Evolutionary conservation across 257 asterid genomes (phyloP), one percentile per base, ranked within the genome.

Genomic region (Solanum stenotomum): DNA sequence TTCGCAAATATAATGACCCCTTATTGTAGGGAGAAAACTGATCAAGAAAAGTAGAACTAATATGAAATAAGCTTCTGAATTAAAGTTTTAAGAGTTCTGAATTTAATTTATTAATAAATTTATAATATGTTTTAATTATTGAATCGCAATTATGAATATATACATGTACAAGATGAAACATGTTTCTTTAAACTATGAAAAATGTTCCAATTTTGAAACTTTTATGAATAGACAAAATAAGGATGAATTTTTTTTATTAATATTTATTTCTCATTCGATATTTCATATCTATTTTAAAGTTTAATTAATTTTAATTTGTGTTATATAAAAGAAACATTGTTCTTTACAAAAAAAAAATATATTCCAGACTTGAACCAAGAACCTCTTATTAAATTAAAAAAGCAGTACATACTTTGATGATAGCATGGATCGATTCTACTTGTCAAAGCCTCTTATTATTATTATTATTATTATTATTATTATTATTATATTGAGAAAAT

Each of bases 251-350:
- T 20, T 56, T 18, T 6, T 6, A 14, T 56, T 56, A 18, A 18
- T 56, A 56, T 18, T 18, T 6, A 56, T 18, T 18, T 18, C 4
- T 6, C 4, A 56, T 56, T 18, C 1, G 10, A 52, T 52, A 52
- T 52, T 16, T 52, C 3, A 56, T 18, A 56, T 0, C 0, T 56
- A 0, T 6, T 18, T 56, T 56, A 6, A 56, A 56, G 2, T 56
- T 56, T 56, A 1, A 56, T 18, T 56, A 3, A 56, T 56, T 56
- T 56, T 18, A 56, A 56, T 18, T 56, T 56, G 0, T 2, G 2
- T 18, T 0, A 18, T 6, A 2, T 18, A 0, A 6, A 6, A 56
- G 2, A 56, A 56, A 56, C 1, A 56, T 18, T 4, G 0, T 18
- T 56, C 4, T 15, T 49, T 18, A 49, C 8, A 2, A 18, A 52